Evolutionary conservation across 106 monocot species (phyloP).

Genomic region (Acorus calamus): DNA sequence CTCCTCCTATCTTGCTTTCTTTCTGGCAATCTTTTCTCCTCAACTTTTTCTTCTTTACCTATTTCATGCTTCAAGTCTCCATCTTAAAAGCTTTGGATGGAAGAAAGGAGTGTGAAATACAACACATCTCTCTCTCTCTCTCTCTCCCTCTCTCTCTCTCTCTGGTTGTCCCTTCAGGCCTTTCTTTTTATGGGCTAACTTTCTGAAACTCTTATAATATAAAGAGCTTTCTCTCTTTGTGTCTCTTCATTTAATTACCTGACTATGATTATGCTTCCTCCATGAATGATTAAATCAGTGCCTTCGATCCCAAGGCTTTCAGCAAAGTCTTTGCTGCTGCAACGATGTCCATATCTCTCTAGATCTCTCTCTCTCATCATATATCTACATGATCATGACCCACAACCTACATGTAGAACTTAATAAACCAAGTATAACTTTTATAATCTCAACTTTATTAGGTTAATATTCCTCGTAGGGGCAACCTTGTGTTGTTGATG

Average conservation of each 20-base stretch:
- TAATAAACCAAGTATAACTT: too few species aligned
- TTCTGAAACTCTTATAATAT: slow-evolving; percentile 16
- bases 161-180: too few species aligned
- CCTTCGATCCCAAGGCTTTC: slow-evolving; percentile 23
- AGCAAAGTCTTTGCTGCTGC: slow-evolving; percentile 12
- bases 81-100: too few species aligned
- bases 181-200: too few species aligned
- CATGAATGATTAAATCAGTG: slow-evolving; percentile 3
- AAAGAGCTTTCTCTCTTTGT: slow-evolving; percentile 1
- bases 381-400: not conserved
- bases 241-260: slow-evolving; percentile 9
- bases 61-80: too few species aligned
- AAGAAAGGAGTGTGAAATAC: not conserved
- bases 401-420: too few species aligned
- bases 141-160: too few species aligned
- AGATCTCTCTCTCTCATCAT: slow-evolving; percentile 23
- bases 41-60: not conserved
- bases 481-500: too few species aligned
- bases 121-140: slow-evolving; percentile 3
- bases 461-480: too few species aligned
- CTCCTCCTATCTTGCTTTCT: not conserved
- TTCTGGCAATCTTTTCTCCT: slow-evolving; percentile 1
- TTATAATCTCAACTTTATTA: too few species aligned
- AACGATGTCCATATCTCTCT: slow-evolving; percentile 7
- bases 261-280: slow-evolving; percentile 15